A percentile compares a stretch with the other conserved stretches of the same genome.
Conservation (phyloP, 2,329 filamentous ascomycete species). For the Chrysosporium keratinophilum region DNA sequence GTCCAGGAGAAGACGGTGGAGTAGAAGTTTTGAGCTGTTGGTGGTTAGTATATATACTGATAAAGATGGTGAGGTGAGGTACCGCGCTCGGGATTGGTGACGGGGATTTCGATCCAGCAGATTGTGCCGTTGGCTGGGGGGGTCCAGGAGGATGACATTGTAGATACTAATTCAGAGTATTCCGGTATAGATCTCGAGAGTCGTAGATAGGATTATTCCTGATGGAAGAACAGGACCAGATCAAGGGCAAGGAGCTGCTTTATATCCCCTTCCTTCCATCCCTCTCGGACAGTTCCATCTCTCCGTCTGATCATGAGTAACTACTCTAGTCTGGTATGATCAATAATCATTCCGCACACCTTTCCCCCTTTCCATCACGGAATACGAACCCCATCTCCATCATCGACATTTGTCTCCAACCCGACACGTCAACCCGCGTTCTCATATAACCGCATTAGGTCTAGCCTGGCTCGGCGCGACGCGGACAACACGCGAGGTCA, state of each 20-base stretch:
- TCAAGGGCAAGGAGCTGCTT: not conserved
- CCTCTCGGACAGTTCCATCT: not conserved
- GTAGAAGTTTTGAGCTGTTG: constrained; percentile 20
- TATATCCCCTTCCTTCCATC: not conserved
- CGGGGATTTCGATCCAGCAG: constrained; percentile 21
- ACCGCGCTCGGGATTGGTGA: constrained; percentile 18
- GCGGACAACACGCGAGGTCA: constrained; percentile 10
- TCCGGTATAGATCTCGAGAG: too few species aligned
- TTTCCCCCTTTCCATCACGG: too few species aligned
- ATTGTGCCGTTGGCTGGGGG: constrained; percentile 18
- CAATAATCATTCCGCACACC: too few species aligned
- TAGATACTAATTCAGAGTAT: too few species aligned
- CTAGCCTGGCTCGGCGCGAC: constrained; percentile 5
- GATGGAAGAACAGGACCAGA: too few species aligned
- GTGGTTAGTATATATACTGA: not conserved
- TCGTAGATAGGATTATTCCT: too few species aligned
- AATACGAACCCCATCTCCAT: too few species aligned
- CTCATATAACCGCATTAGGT: constrained; percentile 7
- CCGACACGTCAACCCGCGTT: constrained; percentile 1
- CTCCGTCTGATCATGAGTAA: not conserved
- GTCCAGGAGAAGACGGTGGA: constrained; percentile 19
- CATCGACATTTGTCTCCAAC: too few species aligned
- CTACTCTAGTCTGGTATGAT: too few species aligned
- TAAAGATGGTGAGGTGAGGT: not conserved
- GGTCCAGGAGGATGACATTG: constrained; percentile 14